Base-by-base conservation (phyloP, 768 basidiomycete genomes). In the Termitomyces sp. region DNA sequence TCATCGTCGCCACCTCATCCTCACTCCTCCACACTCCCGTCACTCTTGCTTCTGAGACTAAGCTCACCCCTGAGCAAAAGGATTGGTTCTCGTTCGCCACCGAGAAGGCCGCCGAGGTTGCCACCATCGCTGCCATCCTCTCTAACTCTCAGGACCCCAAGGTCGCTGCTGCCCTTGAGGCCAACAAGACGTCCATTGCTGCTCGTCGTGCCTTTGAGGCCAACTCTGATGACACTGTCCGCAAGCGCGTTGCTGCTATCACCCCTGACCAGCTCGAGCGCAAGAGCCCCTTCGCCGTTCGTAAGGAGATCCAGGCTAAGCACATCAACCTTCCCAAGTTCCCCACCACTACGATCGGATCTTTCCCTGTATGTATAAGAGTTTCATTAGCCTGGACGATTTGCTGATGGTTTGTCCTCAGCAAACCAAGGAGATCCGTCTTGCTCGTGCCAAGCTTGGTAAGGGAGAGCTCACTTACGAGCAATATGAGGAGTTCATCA, bases 401-500 rank as follows among this genome's bases (percentile, higher is more conserved):
- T 32, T 34, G 65, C 62, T 54, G 37, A 50, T 61, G 63, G 37
- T 62, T 55, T 57, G 16, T 39, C 27, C 65, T 37, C 68, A 91
- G 86, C 97, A 99, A 89, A 99, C 97, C 69, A 98, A 96, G 78
- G 95, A 98, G 77, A 99, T 99, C 68, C 95, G 97, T 77, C 82
- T 82, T 65, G 95, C 95, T 69, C 96, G 97, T 81, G 89, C 95
- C 64, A 98, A 93, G 79, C 86, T 93, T 65, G 85, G 82, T 74
- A 99, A 98, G 81, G 86, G 87, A 62, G 93, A 97, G 71, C 79
- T 99, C 70, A 88, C 90, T 53, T 72, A 82, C 66, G 85, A 81
- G 53, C 79, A 98, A 75, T 99, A 99, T 77, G 95, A 98, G 64
- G 84, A 92, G 64, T 98, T 98, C 82, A 95, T 99, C 81, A 89